These are phyloP conservation scores for Colletotrichum agaves DNA, from an alignment of 2,329 filamentous ascomycete species.

Conservation along the genomic window DNA sequence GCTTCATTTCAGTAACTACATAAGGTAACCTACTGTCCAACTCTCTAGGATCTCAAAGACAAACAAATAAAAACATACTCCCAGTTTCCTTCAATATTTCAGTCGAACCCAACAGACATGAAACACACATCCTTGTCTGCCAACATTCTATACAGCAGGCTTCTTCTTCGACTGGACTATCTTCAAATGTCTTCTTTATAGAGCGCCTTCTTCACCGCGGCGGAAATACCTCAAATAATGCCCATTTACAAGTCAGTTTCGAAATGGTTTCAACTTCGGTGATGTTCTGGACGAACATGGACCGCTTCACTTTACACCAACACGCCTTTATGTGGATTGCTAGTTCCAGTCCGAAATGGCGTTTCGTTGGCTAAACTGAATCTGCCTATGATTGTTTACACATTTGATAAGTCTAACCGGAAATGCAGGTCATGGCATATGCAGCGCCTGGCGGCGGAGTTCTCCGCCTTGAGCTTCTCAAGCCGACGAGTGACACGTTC, in stretches of 20 bases:
- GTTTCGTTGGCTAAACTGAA: too few relatives aligned
- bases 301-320: constrained; percentile 48
- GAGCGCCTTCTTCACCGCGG: background rate
- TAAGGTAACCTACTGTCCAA: too few relatives aligned
- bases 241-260: constrained; percentile 48
- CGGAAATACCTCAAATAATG: background rate
- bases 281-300: constrained; percentile 60
- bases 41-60: too few relatives aligned
- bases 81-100: too few relatives aligned
- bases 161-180: background rate
- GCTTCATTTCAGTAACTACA: too few relatives aligned
- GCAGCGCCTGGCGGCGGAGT: background rate
- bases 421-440: background rate
- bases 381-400: fast-evolving
- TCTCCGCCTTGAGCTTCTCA: background rate
- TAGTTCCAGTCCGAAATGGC: background rate
- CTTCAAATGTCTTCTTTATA: background rate
- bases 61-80: too few relatives aligned
- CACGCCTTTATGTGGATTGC: background rate
- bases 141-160: too few relatives aligned
- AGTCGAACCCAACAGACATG: too few relatives aligned
- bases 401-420: background rate
- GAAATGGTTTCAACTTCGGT: constrained; percentile 59
- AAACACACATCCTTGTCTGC: too few relatives aligned
- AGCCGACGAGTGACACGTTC: background rate